Evolutionary conservation across 345 rosid species (phyloP).

Genomic region (Boechera divaricarpa): DNA sequence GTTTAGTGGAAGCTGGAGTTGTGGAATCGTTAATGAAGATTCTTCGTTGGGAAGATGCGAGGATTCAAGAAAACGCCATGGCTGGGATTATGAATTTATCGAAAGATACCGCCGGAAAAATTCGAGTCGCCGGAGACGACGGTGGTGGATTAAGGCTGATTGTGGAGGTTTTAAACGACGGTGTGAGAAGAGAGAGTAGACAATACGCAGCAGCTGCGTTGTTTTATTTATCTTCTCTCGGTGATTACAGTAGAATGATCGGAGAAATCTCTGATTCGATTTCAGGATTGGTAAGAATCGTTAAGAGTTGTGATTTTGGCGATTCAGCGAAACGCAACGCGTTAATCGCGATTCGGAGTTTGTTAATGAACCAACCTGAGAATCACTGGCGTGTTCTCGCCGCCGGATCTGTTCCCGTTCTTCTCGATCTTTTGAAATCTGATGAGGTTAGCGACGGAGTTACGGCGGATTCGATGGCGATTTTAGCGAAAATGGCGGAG

Average conservation of each 20-base stretch:
- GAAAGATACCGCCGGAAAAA: constrained; percentile 61
- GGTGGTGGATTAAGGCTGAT: constrained; percentile 61
- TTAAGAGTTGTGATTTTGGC: constrained; percentile 45
- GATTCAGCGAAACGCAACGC: constrained; percentile 70
- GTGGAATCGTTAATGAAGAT: constrained; percentile 54
- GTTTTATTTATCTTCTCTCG: constrained; percentile 68
- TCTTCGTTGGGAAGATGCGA: constrained; percentile 49
- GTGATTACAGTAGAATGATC: constrained; percentile 65
- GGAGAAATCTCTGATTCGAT: constrained; percentile 69
- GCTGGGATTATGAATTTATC: constrained; percentile 76
- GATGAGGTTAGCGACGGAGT: constrained; percentile 53
- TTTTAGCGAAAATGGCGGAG: constrained; percentile 70
- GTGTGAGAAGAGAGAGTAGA: constrained; percentile 59
- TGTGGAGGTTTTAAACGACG: constrained; percentile 54
- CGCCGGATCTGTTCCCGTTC: constrained; percentile 60
- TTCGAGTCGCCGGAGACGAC: constrained; percentile 53
- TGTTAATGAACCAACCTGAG: constrained; percentile 57
- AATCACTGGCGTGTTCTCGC: constrained; percentile 69
- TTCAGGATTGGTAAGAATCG: constrained; percentile 58
- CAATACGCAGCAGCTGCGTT: constrained; percentile 75
- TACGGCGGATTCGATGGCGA: constrained; percentile 65
- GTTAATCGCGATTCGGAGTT: constrained; percentile 67
- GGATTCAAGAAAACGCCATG: constrained; percentile 65
- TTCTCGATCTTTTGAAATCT: constrained; percentile 54
- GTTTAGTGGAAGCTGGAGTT: constrained; percentile 70